Base-by-base conservation (phyloP, 2,329 filamentous ascomycete species). In the Aspergillus ochraceoroseus region DNA sequence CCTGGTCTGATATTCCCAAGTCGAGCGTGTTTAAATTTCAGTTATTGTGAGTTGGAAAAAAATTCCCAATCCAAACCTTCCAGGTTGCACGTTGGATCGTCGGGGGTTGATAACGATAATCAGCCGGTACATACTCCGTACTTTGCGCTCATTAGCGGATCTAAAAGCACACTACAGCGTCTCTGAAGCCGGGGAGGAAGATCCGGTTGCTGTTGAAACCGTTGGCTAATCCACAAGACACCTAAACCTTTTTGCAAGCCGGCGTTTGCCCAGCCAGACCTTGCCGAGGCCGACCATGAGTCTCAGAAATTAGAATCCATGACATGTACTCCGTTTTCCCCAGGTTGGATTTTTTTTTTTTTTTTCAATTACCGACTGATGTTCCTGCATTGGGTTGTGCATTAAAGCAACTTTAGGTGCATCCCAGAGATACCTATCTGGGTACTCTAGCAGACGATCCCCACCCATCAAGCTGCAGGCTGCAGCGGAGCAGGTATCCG, bases 11-110 rank as follows among this genome's bases (percentile, higher is more conserved):
- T n/a, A n/a, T n/a, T n/a, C n/a, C n/a, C n/a, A n/a, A n/a, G n/a
- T n/a, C 33, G 37, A 32, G 38, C 39, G 31, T 35, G 43, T 46
- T 43, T 46, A 38, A 43, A 36, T 31, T 15, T 9, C 9, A 11
- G 23, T 28, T 9, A 9, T 37, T 29, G 22, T 11, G 23, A n/a
- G n/a, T n/a, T n/a, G n/a, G n/a, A n/a, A n/a, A n/a, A n/a, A n/a
- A n/a, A n/a, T n/a, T n/a, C n/a, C n/a, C n/a, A n/a, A n/a, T n/a
- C n/a, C n/a, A n/a, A n/a, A n/a, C n/a, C n/a, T n/a, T n/a, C 22
- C 14, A 7, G 7, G 11, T 11, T 34, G 28, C 38, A 30, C 25
- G 31, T 14, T n/a, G 19, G 25, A 34, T 41, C 31, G 26, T 41
- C 31, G 25, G 38, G 22, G 23, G 20, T 27, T 41, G 39, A 40